A percentile compares a stretch with the other conserved stretches of the same genome.
These are phyloP conservation scores for Vitis cinerea DNA, from an alignment of 164 flowering plant genomes.

Conservation along the genomic window DNA sequence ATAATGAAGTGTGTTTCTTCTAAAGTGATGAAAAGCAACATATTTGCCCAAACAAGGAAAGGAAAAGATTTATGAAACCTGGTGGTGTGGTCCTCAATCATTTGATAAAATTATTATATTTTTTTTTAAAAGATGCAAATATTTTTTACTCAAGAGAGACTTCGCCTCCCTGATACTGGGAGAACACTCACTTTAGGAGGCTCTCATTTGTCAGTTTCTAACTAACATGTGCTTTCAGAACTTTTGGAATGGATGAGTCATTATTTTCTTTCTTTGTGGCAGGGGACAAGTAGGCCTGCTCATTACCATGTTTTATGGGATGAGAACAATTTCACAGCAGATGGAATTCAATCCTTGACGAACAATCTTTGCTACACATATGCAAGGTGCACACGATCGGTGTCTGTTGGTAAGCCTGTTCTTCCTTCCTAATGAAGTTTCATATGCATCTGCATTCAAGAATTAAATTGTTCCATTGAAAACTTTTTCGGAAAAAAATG, in stretches of 20 bases:
- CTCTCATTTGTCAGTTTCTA: too few relatives aligned
- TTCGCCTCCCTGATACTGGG: not conserved
- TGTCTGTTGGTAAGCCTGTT: slow-evolving; percentile 75
- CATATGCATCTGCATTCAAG: not conserved
- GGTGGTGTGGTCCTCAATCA: not conserved
- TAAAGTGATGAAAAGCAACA: not conserved
- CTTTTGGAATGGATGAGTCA: not conserved
- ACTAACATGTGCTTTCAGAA: not conserved
- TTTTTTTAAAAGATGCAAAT: not conserved
- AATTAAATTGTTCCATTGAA: too few relatives aligned
- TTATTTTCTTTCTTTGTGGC: slow-evolving; percentile 4
- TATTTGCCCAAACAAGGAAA: not conserved
- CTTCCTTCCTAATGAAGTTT: not conserved
- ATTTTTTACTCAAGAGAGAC: not conserved
- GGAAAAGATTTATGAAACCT: not conserved
- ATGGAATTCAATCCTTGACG: slow-evolving; percentile 67
- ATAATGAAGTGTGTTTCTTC: not conserved
- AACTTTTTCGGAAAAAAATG: too few relatives aligned
- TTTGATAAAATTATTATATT: not conserved
- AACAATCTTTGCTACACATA: slow-evolving; percentile 76
- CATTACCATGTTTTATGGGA: slow-evolving; percentile 84
- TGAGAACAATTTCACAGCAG: slow-evolving; percentile 75
- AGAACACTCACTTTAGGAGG: too few relatives aligned
- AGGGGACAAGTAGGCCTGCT: slow-evolving; percentile 83
- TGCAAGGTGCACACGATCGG: slow-evolving; percentile 93